Conservation (phyloP, 306 rosid species). For the Inga oerstediana region DNA sequence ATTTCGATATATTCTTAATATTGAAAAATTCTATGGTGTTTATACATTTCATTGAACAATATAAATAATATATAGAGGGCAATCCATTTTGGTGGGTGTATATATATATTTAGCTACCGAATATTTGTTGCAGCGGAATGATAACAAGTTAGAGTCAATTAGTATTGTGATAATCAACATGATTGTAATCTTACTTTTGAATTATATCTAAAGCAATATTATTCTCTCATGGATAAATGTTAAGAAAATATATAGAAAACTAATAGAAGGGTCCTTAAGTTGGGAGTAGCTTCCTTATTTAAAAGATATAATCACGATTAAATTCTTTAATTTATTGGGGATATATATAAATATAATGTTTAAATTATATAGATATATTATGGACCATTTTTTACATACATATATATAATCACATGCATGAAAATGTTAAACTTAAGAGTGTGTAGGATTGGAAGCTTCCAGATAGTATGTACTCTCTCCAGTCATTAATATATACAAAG, state of each 20-base stretch:
- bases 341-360: neutral
- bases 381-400: neutral
- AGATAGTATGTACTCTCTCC: too few species aligned
- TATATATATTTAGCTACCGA: too few species aligned
- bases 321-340: neutral
- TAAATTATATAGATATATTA: neutral
- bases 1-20: neutral
- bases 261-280: neutral
- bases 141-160: neutral
- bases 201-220: neutral
- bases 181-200: neutral
- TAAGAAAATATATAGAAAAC: neutral
- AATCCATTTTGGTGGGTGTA: neutral
- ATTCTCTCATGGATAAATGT: neutral
- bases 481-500: too few species aligned
- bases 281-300: neutral
- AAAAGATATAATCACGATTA: conserved; percentile 10
- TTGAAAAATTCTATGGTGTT: neutral
- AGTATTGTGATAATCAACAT: neutral
- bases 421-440: neutral
- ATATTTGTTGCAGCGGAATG: neutral
- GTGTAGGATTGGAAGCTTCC: neutral
- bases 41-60: neutral
- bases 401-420: neutral
- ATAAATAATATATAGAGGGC: neutral